Percentiles rank a stretch among this genome's conserved stretches.
phyloP scores from a whole-genome alignment of 2,329 filamentous ascomycete genomes.

The Pestalotiopsis sp. region DNA sequence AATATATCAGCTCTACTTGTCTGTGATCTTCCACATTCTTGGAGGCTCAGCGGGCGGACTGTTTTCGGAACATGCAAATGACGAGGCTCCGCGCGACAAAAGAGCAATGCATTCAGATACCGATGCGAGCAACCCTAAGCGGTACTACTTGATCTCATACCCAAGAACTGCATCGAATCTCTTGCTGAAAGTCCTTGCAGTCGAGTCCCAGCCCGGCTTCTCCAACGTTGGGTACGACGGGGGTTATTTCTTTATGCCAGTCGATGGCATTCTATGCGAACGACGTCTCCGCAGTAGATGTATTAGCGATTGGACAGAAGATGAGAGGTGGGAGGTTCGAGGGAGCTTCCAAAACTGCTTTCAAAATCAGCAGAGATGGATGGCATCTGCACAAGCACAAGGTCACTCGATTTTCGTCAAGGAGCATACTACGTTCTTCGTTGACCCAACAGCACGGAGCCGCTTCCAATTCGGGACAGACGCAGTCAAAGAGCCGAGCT shows the following conservation, averaged over 20 bases:
- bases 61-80: too few species aligned
- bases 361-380: not conserved
- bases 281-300: conserved; percentile 1
- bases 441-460: not conserved
- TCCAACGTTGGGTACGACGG: not conserved
- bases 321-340: not conserved
- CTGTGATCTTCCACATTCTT: too few species aligned
- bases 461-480: not conserved
- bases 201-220: not conserved
- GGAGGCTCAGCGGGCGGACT: too few species aligned
- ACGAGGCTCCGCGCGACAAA: not conserved
- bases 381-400: not conserved
- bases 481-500: not conserved
- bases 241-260: conserved; percentile 1
- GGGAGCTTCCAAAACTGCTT: not conserved
- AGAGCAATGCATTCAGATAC: not conserved
- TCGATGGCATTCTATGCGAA: not conserved
- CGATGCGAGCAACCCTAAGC: not conserved
- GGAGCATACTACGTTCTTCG: not conserved
- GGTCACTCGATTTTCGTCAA: not conserved
- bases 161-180: not conserved
- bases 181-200: not conserved
- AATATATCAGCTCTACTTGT: too few species aligned
- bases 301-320: not conserved
- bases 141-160: not conserved